These are phyloP conservation scores for Penicillium canescens DNA, from an alignment of 495 filamentous ascomycete species.

Conservation along the genomic window DNA sequence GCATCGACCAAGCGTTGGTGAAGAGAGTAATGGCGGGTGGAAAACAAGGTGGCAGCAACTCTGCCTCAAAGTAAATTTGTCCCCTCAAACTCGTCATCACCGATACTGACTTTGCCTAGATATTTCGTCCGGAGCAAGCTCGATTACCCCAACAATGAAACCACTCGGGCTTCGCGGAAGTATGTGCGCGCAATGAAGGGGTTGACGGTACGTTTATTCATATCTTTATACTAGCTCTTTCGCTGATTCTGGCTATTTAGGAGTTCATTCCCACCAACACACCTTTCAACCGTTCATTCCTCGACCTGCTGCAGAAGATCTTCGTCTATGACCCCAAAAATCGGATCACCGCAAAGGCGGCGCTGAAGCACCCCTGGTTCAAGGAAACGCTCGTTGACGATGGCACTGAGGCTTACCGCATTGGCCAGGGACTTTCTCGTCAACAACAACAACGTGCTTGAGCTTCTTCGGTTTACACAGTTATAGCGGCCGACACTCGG, in stretches of 20 bases:
- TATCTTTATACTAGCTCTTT: slow-evolving; percentile 15
- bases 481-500: not conserved
- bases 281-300: slow-evolving; percentile 78
- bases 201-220: slow-evolving; percentile 62
- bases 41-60: slow-evolving; percentile 67
- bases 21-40: slow-evolving; percentile 66
- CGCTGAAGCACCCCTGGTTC: slow-evolving; percentile 93
- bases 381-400: slow-evolving; percentile 83
- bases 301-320: slow-evolving; percentile 84
- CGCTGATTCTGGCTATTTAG: slow-evolving; percentile 41
- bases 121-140: slow-evolving; percentile 84
- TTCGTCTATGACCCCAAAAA: slow-evolving; percentile 93
- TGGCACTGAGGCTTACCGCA: slow-evolving; percentile 87
- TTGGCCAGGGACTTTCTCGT: slow-evolving; percentile 46
- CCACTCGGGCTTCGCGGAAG: slow-evolving; percentile 82
- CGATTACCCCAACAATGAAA: slow-evolving; percentile 87
- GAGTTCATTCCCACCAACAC: slow-evolving; percentile 84
- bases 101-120: slow-evolving; percentile 41
- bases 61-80: slow-evolving; percentile 73
- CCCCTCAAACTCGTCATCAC: not conserved
- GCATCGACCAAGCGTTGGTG: slow-evolving; percentile 75
- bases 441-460: slow-evolving; percentile 12
- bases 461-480: not conserved
- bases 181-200: slow-evolving; percentile 96
- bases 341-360: slow-evolving; percentile 88